Evolutionary conservation across 106 monocot species (phyloP), one percentile per base, ranked within the genome.

Genomic region (Allium cepa): DNA sequence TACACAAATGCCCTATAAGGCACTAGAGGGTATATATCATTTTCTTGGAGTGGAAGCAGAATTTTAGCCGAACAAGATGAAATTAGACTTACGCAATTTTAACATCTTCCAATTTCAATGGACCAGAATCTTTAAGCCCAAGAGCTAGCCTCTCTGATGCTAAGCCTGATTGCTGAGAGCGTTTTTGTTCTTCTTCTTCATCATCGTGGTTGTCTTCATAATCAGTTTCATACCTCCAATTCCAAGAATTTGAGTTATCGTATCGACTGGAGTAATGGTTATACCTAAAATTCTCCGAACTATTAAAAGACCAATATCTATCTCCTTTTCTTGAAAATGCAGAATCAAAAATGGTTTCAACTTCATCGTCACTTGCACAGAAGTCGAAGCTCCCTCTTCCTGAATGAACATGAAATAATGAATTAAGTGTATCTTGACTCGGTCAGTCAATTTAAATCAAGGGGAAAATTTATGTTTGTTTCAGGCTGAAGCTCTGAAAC

Each of bases 311-410:
- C 88, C 88, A 86, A 74, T 89, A 87, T 46, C 67, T 77, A 49
- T 27, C 60, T 9, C 67, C 56, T 12, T 68, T 59, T 48, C 79
- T 64, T 73, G 81, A 74, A 80, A 87, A 89, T 48, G 84, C 48
- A 72, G 84, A 75, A 8, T 73, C 63, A 56, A 97, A 97, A 55
- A 88, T 78, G 8, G 76, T 87, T 55, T 89, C 86, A 68, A 64
- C 71, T 47, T 74, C 80, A 69, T 73, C 79, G 57, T 85, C 90
- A 69, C 77, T 84, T 71, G 45, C 18, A 57, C 65, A 79, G 58
- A 83, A 81, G 49, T 81, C 72, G 71, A 88, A 78, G 14, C 49
- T 57, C 53, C 66, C 77, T 76, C 73, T 80, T 68, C 72, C 83
- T 83, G 56, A 49, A 79, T 36, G 45, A 59, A 68, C 46, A 36